Evolutionary conservation across 495 filamentous ascomycete species (phyloP).

Genomic region (Penicillium pulvis): DNA sequence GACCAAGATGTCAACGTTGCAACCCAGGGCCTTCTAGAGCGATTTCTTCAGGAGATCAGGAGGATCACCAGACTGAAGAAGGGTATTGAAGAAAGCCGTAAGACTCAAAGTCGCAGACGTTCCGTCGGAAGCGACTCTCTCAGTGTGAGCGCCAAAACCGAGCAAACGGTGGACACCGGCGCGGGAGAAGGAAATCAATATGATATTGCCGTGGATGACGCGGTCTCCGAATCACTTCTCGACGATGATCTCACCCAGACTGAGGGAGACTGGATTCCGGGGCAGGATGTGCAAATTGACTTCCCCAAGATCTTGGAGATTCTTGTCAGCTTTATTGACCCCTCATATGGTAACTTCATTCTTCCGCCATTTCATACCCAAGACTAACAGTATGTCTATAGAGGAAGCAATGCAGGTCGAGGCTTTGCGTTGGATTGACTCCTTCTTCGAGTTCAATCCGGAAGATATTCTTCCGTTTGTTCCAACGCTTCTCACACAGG

Average conservation of each 20-base stretch:
- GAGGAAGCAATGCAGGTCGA: slow-evolving; percentile 92
- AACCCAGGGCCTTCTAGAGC: slow-evolving; percentile 86
- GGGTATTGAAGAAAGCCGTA: slow-evolving; percentile 84
- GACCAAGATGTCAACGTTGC: slow-evolving; percentile 92
- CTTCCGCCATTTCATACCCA: background rate
- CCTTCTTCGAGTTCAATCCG: slow-evolving; percentile 94
- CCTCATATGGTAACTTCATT: slow-evolving; percentile 62
- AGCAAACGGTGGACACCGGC: slow-evolving; percentile 39
- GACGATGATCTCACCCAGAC: slow-evolving; percentile 64
- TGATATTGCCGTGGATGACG: slow-evolving; percentile 55
- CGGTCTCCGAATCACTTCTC: slow-evolving; percentile 58
- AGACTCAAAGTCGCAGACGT: slow-evolving; percentile 64
- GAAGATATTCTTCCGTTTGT: slow-evolving; percentile 97
- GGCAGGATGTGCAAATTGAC: slow-evolving; percentile 95
- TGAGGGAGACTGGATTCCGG: slow-evolving; percentile 94
- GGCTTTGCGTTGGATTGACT: slow-evolving; percentile 91
- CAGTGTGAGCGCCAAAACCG: slow-evolving; percentile 49
- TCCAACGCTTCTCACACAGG: slow-evolving; percentile 84
- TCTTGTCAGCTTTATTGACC: slow-evolving; percentile 85
- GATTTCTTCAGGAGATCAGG: slow-evolving; percentile 92
- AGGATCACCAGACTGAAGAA: slow-evolving; percentile 90
- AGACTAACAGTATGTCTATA: slow-evolving; percentile 20
- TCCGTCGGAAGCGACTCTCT: slow-evolving; percentile 65
- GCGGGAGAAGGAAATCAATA: slow-evolving; percentile 40
- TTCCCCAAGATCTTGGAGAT: slow-evolving; percentile 91